Percentiles rank a stretch among this genome's conserved stretches.
phyloP scores from a whole-genome alignment of 164 flowering plant species.

The Tetrastigma voinierianum region DNA sequence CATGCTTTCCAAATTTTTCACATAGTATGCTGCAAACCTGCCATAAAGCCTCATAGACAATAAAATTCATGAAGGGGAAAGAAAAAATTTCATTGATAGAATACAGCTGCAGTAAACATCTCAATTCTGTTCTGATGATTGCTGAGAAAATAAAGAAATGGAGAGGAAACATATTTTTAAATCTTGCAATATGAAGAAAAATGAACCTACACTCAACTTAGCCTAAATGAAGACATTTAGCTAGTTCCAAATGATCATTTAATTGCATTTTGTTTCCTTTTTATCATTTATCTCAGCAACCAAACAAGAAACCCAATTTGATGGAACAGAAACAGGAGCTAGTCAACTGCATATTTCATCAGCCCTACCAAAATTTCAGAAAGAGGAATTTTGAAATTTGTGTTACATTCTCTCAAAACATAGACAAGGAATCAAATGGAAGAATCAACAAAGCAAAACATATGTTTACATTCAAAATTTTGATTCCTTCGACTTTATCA shows the following conservation, averaged over 20 bases:
- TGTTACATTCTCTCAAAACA: too few species aligned
- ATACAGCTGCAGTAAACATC: too few species aligned
- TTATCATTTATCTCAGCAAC: not conserved
- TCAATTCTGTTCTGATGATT: not conserved
- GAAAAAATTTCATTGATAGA: not conserved
- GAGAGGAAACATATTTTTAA: too few species aligned
- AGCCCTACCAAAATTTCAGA: not conserved
- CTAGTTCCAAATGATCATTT: not conserved
- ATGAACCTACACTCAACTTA: not conserved
- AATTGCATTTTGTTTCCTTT: not conserved
- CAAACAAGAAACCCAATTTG: not conserved
- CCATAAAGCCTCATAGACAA: not conserved
- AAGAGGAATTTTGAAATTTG: too few species aligned
- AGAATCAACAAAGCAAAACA: too few species aligned
- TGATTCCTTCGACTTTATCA: too few species aligned
- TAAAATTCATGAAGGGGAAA: not conserved
- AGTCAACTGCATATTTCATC: not conserved
- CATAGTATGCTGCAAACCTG: constrained; percentile 79
- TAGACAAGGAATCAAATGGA: too few species aligned
- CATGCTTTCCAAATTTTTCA: constrained; percentile 94
- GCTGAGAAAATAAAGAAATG: not conserved
- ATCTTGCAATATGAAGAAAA: not conserved
- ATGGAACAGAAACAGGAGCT: not conserved
- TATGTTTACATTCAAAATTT: too few species aligned
- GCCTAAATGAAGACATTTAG: not conserved